Evolutionary conservation across 1,139 yeast genomes (phyloP), one percentile per base, ranked within the genome.

Genomic region (Blastobotrys buckinghamii): DNA sequence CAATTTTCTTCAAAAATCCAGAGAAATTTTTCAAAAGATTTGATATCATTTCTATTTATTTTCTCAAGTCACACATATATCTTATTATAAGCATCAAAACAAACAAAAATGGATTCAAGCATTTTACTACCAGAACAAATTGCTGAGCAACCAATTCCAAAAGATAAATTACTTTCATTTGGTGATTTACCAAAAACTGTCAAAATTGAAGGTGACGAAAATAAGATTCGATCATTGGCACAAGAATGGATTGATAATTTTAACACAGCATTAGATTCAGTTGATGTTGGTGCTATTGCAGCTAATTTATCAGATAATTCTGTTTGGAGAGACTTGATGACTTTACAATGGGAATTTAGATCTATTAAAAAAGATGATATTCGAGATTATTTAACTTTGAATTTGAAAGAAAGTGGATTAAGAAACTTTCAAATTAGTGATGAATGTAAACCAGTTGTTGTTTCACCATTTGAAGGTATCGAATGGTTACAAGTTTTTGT

Each of bases 401-500:
- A 39, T 19, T 33, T 47, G 19, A 37, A 15, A 13, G 4, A 37
- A 16, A 24, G 36, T 32, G 47, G 33, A 27, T 15, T 44, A 12
- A 16, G 37, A 8, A 32, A 47, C 13, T 37, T 43, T 26, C 29
- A 39, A n/a, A 12, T 43, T 13, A 12, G 19, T 29, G 40, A 30
- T 13, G 43, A 37, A 19, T 15, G 34, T 27, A 35, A 39, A 13
- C 47, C 50, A 27, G 16, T 19, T 2, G 9, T 39, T 9, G 47
- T 34, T 9, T 22, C 34, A 12, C 48, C 48, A 20, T 33, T 45
- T 24, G 43, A 39, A 12, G 44, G 44, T 9, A 16, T 45, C 29
- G 47, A 47, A 33, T 47, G 50, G 50, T 56, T 71, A 32, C 66
- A 67, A 46, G 51, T 68, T n/a, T 61, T 66, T 52, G 47, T 66